Evolutionary conservation across 73 alveolate genomes (phyloP), one percentile per base, ranked within the genome.

Genomic region (Paramecium octaurelia): DNA sequence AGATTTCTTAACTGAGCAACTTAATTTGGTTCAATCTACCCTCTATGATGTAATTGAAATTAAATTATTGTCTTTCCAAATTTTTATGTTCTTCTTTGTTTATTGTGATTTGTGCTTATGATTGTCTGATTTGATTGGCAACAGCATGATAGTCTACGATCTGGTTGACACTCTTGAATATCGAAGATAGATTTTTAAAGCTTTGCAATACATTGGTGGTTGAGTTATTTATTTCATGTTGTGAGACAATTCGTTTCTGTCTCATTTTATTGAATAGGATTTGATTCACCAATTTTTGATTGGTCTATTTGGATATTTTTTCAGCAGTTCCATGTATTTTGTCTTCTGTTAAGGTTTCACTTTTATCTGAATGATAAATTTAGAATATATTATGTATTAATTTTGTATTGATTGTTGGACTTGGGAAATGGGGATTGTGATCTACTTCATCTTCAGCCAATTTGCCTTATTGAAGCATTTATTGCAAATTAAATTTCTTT

Each of bases 371-470:
- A 3, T 75, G 57, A 44, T 44, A 43, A 24, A 80, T 46, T 48
- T 80, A 48, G 57, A 80, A 80, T 23, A 80, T 80, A 43, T 40
- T 80, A 80, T 80, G 91, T 23, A 80, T 80, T 48, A 80, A 80
- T 80, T 48, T 80, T 7, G 73, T 80, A 48, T 80, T 80, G 14
- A 80, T 48, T 10, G 91, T 48, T 12, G 91, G 91, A 80, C 91
- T 80, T 12, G 91, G 91, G 21, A 43, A 80, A 46, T 80, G 70
- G 4, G 91, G 91, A 80, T 80, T 48, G 24, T 48, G 70, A 80
- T 48, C 75, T 23, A 44, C 91, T 42, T 80, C 91, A 44, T 80
- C 73, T 36, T 80, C 76, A 16, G 57, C 57, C 87, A 80, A 20
- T 46, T 80, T 80, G 2, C 91, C 91, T 35, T 42, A 23, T 80